Evolutionary conservation across 495 filamentous ascomycete species (phyloP), one percentile per base, ranked within the genome.

Genomic region (Beverwykella pulmonaria): DNA sequence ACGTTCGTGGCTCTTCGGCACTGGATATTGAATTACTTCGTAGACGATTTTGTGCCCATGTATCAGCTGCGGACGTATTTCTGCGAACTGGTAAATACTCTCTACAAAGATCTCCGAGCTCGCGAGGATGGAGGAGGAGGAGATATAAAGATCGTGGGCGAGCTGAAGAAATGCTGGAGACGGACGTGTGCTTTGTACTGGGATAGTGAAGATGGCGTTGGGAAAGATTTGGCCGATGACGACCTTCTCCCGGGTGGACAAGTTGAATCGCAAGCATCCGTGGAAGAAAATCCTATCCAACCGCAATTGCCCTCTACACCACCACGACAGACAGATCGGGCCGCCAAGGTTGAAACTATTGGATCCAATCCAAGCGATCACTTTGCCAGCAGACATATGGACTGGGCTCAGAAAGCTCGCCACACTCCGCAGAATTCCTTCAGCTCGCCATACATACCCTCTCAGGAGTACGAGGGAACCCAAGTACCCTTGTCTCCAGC

Each of bases 21-120:
- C 75, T 99, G 94, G 94, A 93, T 99, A 61, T 78, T 99, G 67
- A 99, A 99, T 72, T 99, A 98, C 74, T 98, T 97, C 72, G 83
- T 90, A 25, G 95, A 98, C 75, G 94, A 99, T 75, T 99, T 97
- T 75, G 86, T 95, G 20, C 82, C 89, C n/a, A 87, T 93, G 71
- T 87, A 90, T 67, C 80, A 86, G 53, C 79, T 99, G 8, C 87
- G 95, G 23, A 81, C 84, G 54, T 84, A 86, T 36, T 97, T 98
- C 75, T 96, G 92, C 73, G 81, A 86, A 30, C 82, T 89, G 20
- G 83, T 98, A 53, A 98, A 98, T 75, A 80, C 83, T 23, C 82
- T 98, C 60, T 87, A 88, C 32, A 75, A 83, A 53, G 83, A 90
- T 29, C 78, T 91, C 27, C 82, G 79, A 32, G 73, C 76, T 32